These are phyloP conservation scores for Ceratobasidium sp. DNA, from an alignment of 1,284 basidiomycete species.

Conservation along the genomic window DNA sequence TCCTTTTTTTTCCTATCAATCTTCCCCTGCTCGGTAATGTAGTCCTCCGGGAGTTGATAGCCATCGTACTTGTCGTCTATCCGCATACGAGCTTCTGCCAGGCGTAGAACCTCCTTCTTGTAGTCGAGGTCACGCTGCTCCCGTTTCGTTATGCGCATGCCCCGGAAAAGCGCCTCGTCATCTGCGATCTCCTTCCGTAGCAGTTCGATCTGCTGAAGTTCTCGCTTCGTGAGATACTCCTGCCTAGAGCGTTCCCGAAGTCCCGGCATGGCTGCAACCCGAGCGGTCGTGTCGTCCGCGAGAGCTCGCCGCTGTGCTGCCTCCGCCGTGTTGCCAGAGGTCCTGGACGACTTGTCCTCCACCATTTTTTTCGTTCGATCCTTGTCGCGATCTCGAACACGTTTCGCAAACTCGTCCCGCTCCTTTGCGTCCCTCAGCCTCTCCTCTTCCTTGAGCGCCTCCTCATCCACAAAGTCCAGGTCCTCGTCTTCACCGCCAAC, in stretches of 20 bases:
- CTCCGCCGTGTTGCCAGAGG: slow-evolving; percentile 71
- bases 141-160: slow-evolving; percentile 86
- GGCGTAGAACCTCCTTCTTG: slow-evolving; percentile 90
- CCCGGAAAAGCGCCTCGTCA: slow-evolving; percentile 85
- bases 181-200: slow-evolving; percentile 92
- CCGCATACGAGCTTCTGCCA: slow-evolving; percentile 92
- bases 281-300: slow-evolving; percentile 84
- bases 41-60: slow-evolving; percentile 95
- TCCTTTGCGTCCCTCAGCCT: slow-evolving; percentile 82
- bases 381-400: slow-evolving; percentile 83
- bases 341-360: slow-evolving; percentile 86
- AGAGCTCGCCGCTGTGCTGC: slow-evolving; percentile 80
- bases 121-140: slow-evolving; percentile 84
- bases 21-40: slow-evolving; percentile 98
- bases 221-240: slow-evolving; percentile 95
- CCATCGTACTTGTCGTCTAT: slow-evolving; percentile 96
- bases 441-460: slow-evolving; percentile 73
- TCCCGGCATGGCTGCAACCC: slow-evolving; percentile 80
- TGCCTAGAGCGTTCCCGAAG: slow-evolving; percentile 87
- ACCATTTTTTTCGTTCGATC: slow-evolving; percentile 91
- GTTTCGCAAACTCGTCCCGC: slow-evolving; percentile 91
- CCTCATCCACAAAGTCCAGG: slow-evolving; percentile 74
- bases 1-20: slow-evolving; percentile 97
- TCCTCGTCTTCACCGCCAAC: slow-evolving; percentile 46
- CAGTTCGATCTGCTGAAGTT: slow-evolving; percentile 94